Conservation (phyloP, 371 early-diverging fungal species). For the Conidiobolus incongruus region DNA sequence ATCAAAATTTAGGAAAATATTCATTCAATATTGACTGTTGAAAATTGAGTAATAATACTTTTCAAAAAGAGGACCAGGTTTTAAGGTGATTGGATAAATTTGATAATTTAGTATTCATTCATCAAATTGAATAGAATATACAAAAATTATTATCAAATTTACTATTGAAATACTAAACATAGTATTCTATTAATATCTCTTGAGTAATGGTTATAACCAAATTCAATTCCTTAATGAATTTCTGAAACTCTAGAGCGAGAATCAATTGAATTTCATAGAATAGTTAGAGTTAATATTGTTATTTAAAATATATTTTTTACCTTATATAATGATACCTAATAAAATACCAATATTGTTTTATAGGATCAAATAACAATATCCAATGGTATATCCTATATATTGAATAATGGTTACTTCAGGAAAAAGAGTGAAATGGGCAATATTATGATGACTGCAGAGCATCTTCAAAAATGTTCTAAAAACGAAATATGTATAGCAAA, state of each 20-base stretch:
- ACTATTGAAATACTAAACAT: too few species aligned
- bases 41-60: too few species aligned
- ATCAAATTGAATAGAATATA: too few species aligned
- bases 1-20: too few species aligned
- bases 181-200: too few species aligned
- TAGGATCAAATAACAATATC: conserved; percentile 30
- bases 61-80: too few species aligned
- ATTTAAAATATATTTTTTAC: too few species aligned
- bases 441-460: conserved; percentile 55
- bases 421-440: conserved; percentile 48
- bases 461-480: conserved; percentile 54
- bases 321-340: conserved; percentile 14
- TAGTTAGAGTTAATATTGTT: conserved; percentile 63
- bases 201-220: conserved; percentile 87
- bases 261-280: conserved; percentile 51
- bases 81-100: too few species aligned
- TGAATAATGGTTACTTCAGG: conserved; percentile 67
- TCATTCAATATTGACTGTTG: too few species aligned
- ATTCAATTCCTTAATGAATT: conserved; percentile 80
- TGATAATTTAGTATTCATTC: too few species aligned
- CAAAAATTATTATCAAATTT: too few species aligned
- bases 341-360: background rate
- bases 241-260: conserved; percentile 64
- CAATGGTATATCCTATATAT: conserved; percentile 34
- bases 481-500: conserved; percentile 34